Conservation (phyloP, 495 filamentous ascomycete species). For the Acidomyces sp. region DNA sequence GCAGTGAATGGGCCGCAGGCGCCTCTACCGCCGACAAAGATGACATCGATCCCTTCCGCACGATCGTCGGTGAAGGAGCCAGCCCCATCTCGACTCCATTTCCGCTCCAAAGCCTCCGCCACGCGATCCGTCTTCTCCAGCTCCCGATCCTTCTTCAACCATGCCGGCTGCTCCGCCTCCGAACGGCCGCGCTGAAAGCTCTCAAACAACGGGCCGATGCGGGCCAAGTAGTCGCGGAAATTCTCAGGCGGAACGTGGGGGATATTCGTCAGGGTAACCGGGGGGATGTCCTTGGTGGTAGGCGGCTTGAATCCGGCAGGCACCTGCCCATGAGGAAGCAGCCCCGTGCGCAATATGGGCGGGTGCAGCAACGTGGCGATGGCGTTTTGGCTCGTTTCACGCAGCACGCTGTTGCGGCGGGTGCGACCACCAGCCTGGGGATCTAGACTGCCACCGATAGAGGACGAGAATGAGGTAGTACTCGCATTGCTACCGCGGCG, state of each 20-base stretch:
- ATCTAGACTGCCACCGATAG: slow-evolving; percentile 50
- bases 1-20: slow-evolving; percentile 4
- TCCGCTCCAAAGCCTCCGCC: slow-evolving; percentile 32
- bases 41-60: slow-evolving; percentile 30
- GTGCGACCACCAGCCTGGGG: slow-evolving; percentile 29
- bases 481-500: slow-evolving; percentile 75
- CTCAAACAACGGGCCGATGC: slow-evolving; percentile 71
- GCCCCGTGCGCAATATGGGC: slow-evolving; percentile 76
- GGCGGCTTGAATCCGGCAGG: slow-evolving; percentile 65
- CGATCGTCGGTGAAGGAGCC: slow-evolving; percentile 10
- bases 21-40: slow-evolving; percentile 32
- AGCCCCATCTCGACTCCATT: slow-evolving; percentile 13
- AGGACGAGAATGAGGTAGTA: slow-evolving; percentile 55
- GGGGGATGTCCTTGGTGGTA: slow-evolving; percentile 84
- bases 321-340: slow-evolving; percentile 56
- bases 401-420: slow-evolving; percentile 45
- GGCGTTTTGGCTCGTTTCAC: slow-evolving; percentile 47
- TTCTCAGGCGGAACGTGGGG: slow-evolving; percentile 62
- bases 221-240: slow-evolving; percentile 71
- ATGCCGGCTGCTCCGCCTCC: slow-evolving; percentile 37
- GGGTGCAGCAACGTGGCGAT: slow-evolving; percentile 89
- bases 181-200: slow-evolving; percentile 67
- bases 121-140: slow-evolving; percentile 41
- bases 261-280: slow-evolving; percentile 84
- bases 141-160: slow-evolving; percentile 31